Evolutionary conservation across 768 basidiomycete genomes (phyloP).

Genomic region (Boletus edulis): DNA sequence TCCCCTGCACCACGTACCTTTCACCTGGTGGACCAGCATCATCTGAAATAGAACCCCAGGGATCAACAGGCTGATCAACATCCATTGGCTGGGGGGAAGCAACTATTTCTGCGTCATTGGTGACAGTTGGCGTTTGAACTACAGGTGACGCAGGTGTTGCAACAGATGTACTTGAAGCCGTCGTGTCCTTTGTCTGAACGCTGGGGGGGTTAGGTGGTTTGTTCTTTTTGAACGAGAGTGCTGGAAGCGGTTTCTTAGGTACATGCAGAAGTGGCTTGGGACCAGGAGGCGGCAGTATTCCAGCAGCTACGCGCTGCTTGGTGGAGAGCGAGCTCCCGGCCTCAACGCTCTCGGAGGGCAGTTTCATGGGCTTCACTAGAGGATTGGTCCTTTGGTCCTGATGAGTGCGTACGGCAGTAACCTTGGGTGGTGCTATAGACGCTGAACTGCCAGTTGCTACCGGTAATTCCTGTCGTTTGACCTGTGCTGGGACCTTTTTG

Average conservation of each 20-base stretch:
- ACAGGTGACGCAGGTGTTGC: conserved; percentile 13
- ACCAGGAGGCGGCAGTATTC: conserved; percentile 33
- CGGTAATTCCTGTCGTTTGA: conserved; percentile 8
- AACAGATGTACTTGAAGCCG: neutral
- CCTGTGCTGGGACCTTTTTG: neutral
- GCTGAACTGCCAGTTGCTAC: neutral
- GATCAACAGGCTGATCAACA: conserved; percentile 11
- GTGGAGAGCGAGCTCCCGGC: conserved; percentile 43
- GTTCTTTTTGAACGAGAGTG: conserved; percentile 47
- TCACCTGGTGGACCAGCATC: neutral
- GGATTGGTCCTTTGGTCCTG: conserved; percentile 31
- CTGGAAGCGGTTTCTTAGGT: conserved; percentile 25
- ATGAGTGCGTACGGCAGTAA: conserved; percentile 22
- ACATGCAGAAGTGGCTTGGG: conserved; percentile 34
- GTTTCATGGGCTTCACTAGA: conserved; percentile 30
- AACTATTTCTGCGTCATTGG: neutral
- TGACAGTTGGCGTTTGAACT: neutral
- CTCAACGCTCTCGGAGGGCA: conserved; percentile 23
- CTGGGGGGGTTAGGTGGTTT: conserved; percentile 13
- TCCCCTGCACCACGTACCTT: conserved; percentile 13
- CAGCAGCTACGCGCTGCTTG: conserved; percentile 47
- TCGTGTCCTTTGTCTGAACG: conserved; percentile 15
- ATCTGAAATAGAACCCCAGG: conserved; percentile 12
- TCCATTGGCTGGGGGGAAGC: conserved; percentile 24
- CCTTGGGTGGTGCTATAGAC: conserved; percentile 14